These are phyloP conservation scores for Cordyceps tenuipes DNA, from an alignment of 2,329 filamentous ascomycete genomes.

Conservation along the genomic window DNA sequence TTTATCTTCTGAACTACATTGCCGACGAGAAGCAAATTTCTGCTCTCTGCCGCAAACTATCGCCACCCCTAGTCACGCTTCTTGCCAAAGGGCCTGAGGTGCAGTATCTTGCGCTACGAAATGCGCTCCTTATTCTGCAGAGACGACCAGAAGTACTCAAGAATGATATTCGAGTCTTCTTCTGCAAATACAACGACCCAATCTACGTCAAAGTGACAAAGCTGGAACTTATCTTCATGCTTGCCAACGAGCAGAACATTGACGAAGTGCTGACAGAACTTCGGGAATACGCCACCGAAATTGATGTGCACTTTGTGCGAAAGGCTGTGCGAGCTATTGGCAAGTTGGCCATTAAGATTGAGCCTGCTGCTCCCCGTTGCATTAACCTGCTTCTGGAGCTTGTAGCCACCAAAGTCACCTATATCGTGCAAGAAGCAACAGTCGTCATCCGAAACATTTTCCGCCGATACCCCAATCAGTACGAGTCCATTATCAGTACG, in stretches of 20 bases:
- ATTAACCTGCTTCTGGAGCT: constrained; percentile 89
- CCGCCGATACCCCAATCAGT: constrained; percentile 97
- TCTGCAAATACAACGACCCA: constrained; percentile 99
- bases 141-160: constrained; percentile 84
- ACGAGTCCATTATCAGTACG: constrained; percentile 93
- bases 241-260: constrained; percentile 92
- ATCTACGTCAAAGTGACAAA: constrained; percentile 99
- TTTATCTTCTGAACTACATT: constrained; percentile 99
- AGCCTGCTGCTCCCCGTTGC: constrained; percentile 81
- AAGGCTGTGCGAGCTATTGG: constrained; percentile 97
- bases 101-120: constrained; percentile 91
- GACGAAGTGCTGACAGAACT: constrained; percentile 89
- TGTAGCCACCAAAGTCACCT: constrained; percentile 95
- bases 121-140: constrained; percentile 89
- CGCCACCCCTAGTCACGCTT: constrained; percentile 87
- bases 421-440: constrained; percentile 97
- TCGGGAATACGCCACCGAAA: constrained; percentile 94
- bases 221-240: constrained; percentile 97
- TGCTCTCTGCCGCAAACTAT: constrained; percentile 82
- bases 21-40: constrained; percentile 82
- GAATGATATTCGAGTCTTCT: constrained; percentile 97
- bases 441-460: constrained; percentile 99
- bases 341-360: constrained; percentile 97
- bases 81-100: constrained; percentile 95
- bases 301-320: constrained; percentile 96